Conservation (phyloP, 352 stramenopile species). For the Phytophthora tentaculata region DNA sequence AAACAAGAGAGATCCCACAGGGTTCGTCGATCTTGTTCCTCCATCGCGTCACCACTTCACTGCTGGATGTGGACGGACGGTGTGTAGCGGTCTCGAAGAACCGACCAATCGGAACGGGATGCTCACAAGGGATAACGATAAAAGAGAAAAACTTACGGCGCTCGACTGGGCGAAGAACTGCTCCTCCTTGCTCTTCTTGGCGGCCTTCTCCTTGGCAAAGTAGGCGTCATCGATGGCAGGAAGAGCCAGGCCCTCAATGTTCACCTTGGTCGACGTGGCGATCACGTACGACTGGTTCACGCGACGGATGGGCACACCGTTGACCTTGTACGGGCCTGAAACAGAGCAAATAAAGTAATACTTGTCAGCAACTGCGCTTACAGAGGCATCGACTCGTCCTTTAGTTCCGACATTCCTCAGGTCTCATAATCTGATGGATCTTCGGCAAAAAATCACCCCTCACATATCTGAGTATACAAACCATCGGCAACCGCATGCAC, state of each 20-base stretch:
- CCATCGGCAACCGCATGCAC: slow-evolving; percentile 3
- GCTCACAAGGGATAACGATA: slow-evolving; percentile 24
- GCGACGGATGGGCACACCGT: slow-evolving; percentile 97
- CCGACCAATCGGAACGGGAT: slow-evolving; percentile 25
- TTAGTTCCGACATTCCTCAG: slow-evolving; percentile 69
- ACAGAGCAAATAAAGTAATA: slow-evolving; percentile 1
- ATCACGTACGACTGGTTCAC: slow-evolving; percentile 99
- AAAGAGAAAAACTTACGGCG: slow-evolving; percentile 56
- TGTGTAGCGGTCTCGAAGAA: slow-evolving; percentile 16
- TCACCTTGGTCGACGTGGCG: slow-evolving; percentile 97
- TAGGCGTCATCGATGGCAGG: slow-evolving; percentile 96
- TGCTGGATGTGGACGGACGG: slow-evolving; percentile 9
- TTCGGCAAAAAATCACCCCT: slow-evolving; percentile 47
- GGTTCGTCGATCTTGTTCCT: slow-evolving; percentile 34
- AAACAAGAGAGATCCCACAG: slow-evolving; percentile 37
- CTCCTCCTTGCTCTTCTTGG: slow-evolving; percentile 95
- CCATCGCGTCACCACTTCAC: background rate
- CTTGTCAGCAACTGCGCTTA: background rate
- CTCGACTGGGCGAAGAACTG: slow-evolving; percentile 97
- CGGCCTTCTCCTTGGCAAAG: slow-evolving; percentile 94
- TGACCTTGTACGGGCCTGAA: slow-evolving; percentile 98
- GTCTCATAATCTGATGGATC: slow-evolving; percentile 90
- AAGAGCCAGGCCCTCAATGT: slow-evolving; percentile 94
- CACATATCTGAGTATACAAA: slow-evolving; percentile 2
- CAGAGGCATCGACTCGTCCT: background rate